Evolutionary conservation across 2,329 filamentous ascomycete species (phyloP).

Genomic region (Aspergillus sergii): DNA sequence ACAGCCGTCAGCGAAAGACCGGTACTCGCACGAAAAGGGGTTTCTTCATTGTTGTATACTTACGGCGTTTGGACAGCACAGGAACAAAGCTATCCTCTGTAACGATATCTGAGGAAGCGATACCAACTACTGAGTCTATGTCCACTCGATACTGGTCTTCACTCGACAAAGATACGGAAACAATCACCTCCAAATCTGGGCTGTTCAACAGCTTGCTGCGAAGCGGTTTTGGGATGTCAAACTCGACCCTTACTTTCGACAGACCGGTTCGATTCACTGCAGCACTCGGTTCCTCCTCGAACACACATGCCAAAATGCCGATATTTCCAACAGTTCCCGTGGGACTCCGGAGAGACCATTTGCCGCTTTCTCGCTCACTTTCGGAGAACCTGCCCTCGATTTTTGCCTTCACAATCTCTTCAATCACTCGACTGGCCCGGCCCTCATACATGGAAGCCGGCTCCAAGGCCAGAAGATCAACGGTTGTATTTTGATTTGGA

Average conservation of each 20-base stretch:
- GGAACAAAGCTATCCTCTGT: slow-evolving; percentile 72
- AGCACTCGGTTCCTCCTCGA: slow-evolving; percentile 45
- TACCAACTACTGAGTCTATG: slow-evolving; percentile 68
- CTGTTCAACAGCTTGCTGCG: slow-evolving; percentile 33
- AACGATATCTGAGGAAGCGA: slow-evolving; percentile 73
- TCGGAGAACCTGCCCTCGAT: slow-evolving; percentile 85
- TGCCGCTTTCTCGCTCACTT: slow-evolving; percentile 75
- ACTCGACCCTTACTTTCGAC: slow-evolving; percentile 40
- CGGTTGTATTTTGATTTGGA: slow-evolving; percentile 24
- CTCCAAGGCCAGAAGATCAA: slow-evolving; percentile 66
- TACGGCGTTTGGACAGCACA: slow-evolving; percentile 73
- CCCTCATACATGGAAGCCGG: slow-evolving; percentile 77
- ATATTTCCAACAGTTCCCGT: slow-evolving; percentile 61
- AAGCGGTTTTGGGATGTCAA: slow-evolving; percentile 36
- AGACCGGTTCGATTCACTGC: slow-evolving; percentile 54
- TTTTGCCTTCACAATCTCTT: slow-evolving; percentile 83
- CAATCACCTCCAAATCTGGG: slow-evolving; percentile 52
- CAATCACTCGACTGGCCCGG: slow-evolving; percentile 73
- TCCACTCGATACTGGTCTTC: slow-evolving; percentile 61
- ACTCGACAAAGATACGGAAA: slow-evolving; percentile 70
- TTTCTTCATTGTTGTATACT: slow-evolving; percentile 34
- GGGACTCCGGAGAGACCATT: slow-evolving; percentile 77
- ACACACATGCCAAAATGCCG: slow-evolving; percentile 52
- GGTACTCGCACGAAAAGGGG: not conserved
- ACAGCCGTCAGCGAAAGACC: slow-evolving; percentile 16